Base-by-base conservation (phyloP, 2,329 filamentous ascomycete genomes). In the Penicillium brasilianum region DNA sequence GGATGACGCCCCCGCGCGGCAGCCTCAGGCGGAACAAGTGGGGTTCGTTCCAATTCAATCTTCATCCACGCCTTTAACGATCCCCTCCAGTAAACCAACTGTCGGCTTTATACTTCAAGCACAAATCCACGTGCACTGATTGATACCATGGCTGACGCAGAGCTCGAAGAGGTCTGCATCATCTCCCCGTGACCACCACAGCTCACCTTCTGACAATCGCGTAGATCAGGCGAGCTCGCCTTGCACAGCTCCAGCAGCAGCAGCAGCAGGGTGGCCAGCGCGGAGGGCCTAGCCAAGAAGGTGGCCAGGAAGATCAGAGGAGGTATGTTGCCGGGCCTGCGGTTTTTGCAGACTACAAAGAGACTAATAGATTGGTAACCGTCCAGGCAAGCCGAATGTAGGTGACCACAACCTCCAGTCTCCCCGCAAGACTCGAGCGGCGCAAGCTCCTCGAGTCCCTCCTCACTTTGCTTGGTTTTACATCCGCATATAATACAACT, bases 171-270 rank as follows among this genome's bases (percentile, higher is more conserved):
- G 77, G 85, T 85, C 68, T 63, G 71, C 62, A n/a, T 14, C 9
- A 10, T 46, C 22, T 2, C 25, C 18, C 39, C 28, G 3, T 30
- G n/a, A 50, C 44, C 57, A 28, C 41, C 34, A 41, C 34, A 28
- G 25, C 20, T 32, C 51, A 53, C 56, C 39, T 57, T 67, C 34
- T 69, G 11, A 55, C 39, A 37, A 28, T 48, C 43, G 51, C 57
- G 49, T 73, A 97, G 90, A 97, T 98, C 75, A 85, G 94, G 76
- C 90, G 92, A 78, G 94, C 94, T 72, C 92, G 95, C 65, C 88
- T 97, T 57, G 91, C 94, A 79, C 93, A 99, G 82, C 89, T 98
- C 68, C 95, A 96, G 79, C 95, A 96, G 79, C 95, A 96, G 79
- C 95, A 96, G 79, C 85, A 93, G 71, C 84, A 87, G 62, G 84